Percentiles rank a stretch among this genome's conserved stretches.
phyloP scores from a whole-genome alignment of 768 basidiomycete species.

The Auricularia cornea region DNA sequence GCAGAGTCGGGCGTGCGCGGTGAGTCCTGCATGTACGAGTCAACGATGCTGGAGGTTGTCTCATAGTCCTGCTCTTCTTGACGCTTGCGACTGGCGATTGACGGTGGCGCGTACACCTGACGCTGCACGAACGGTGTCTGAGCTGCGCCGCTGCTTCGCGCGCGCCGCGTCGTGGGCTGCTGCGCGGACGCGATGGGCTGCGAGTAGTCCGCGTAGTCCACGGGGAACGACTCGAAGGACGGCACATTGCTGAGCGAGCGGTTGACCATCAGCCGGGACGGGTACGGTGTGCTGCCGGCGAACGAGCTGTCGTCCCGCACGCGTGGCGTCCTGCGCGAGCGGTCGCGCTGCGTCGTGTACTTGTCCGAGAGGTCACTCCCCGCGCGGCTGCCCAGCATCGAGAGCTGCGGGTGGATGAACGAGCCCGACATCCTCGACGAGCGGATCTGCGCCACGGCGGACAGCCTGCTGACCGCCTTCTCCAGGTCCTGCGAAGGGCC shows the following conservation, averaged over 20 bases:
- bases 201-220: background rate
- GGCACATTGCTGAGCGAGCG: background rate
- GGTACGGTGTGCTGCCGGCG: background rate
- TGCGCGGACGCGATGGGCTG: background rate
- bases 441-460: background rate
- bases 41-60: background rate
- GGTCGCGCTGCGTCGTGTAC: background rate
- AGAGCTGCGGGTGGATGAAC: background rate
- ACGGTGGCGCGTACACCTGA: background rate
- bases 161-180: background rate
- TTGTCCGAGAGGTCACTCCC: background rate
- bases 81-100: background rate
- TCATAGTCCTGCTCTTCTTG: background rate
- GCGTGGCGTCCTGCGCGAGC: background rate
- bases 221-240: background rate
- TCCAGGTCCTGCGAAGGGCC: background rate
- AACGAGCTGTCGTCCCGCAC: background rate
- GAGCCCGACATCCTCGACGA: background rate
- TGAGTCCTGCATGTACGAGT: background rate
- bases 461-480: background rate
- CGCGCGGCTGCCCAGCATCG: background rate
- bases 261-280: background rate
- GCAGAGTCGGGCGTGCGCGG: background rate
- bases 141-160: background rate
- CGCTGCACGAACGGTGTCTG: background rate